Evolutionary conservation across 116 monocot genomes (phyloP).

Genomic region (Cymodocea nodosa): DNA sequence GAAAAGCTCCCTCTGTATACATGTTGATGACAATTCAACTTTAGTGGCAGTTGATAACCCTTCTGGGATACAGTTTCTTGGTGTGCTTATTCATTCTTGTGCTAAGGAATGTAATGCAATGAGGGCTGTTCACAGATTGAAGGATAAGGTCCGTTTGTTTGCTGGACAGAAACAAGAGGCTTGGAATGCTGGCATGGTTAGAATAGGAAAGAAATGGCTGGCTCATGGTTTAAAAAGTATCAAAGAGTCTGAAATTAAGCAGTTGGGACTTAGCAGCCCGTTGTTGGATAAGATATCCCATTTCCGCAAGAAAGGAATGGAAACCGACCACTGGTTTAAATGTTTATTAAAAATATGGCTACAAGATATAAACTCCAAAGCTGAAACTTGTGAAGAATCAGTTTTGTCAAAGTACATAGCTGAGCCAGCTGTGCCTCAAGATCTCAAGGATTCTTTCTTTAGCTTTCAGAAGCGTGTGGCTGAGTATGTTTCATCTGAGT

Average conservation of each 20-base stretch:
- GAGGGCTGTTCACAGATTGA: conserved; percentile 78
- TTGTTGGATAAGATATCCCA: conserved; percentile 65
- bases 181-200: conserved; percentile 60
- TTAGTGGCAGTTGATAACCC: conserved; percentile 14
- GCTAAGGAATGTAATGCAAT: conserved; percentile 28
- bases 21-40: conserved; percentile 20
- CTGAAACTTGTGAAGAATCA: conserved; percentile 27
- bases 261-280: conserved; percentile 61
- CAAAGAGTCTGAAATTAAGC: conserved; percentile 89
- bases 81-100: conserved; percentile 23
- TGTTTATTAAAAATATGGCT: conserved; percentile 72
- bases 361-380: conserved; percentile 53
- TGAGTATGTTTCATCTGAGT: conserved; percentile 59
- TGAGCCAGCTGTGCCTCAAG: conserved; percentile 65
- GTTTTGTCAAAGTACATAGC: conserved; percentile 59
- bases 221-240: conserved; percentile 69
- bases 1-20: conserved; percentile 35
- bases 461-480: conserved; percentile 51
- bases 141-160: conserved; percentile 65
- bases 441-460: conserved; percentile 53
- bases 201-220: conserved; percentile 86
- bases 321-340: conserved; percentile 96
- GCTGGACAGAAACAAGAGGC: conserved; percentile 63
- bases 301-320: conserved; percentile 87
- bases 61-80: conserved; percentile 58